These are phyloP conservation scores for Pythium guiyangense DNA, from an alignment of 352 stramenopile species.

Conservation along the genomic window DNA sequence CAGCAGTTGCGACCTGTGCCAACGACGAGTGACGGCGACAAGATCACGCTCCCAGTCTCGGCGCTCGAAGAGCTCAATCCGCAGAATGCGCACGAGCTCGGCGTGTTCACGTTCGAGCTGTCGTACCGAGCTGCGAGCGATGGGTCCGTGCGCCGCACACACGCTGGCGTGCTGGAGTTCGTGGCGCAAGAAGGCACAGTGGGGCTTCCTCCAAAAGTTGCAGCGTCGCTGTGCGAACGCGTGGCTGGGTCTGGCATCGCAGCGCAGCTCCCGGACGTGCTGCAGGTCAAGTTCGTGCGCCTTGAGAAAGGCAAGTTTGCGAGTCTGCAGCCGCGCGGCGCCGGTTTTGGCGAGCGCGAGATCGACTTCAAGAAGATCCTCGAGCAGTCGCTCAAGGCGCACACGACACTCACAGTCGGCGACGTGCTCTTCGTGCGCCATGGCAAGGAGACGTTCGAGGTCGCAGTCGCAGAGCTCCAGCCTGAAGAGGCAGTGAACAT, in stretches of 20 bases:
- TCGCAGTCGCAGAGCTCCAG: constrained; percentile 53
- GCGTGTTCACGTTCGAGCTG: constrained; percentile 83
- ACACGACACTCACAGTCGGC: constrained; percentile 73
- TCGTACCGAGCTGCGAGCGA: constrained; percentile 19
- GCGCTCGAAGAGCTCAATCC: constrained; percentile 74
- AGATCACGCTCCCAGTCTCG: constrained; percentile 71
- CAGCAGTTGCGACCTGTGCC: constrained; percentile 41
- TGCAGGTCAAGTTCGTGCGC: constrained; percentile 68
- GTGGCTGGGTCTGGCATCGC: not conserved
- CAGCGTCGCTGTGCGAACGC: constrained; percentile 48
- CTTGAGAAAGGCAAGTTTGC: constrained; percentile 70
- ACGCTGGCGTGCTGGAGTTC: constrained; percentile 80
- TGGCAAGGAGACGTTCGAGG: constrained; percentile 69
- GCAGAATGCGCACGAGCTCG: constrained; percentile 67
- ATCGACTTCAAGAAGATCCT: constrained; percentile 84
- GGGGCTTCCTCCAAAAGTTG: constrained; percentile 73
- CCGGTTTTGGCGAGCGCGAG: constrained; percentile 68
- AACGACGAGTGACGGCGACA: constrained; percentile 56
- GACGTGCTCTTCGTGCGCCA: constrained; percentile 78
- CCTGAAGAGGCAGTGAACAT: constrained; percentile 61
- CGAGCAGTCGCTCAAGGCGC: constrained; percentile 58
- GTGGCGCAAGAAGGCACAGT: constrained; percentile 71
- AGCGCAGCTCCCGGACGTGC: constrained; percentile 19
- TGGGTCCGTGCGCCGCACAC: constrained; percentile 33
- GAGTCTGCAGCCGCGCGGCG: constrained; percentile 55